Evolutionary conservation across 2,329 filamentous ascomycete genomes (phyloP), one percentile per base, ranked within the genome.

Genomic region (Cyphellophora europaea): DNA sequence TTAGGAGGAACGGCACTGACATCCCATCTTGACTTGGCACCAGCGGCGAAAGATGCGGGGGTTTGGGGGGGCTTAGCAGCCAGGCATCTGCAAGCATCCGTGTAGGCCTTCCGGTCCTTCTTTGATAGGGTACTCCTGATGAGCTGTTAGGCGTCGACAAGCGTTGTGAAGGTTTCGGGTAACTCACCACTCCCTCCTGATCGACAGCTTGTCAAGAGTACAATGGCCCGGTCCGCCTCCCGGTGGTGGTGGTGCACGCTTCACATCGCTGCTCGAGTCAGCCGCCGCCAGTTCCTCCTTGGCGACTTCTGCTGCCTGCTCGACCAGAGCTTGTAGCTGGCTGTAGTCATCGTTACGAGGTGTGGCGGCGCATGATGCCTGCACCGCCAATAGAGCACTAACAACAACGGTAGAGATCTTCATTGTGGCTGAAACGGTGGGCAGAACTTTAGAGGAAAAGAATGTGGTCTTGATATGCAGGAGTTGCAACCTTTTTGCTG

Each of bases 11-110:
- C 27, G 15, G n/a, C n/a, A n/a, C n/a, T n/a, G n/a, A n/a, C n/a
- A 45, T 72, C 69, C 35, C 60, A 70, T 12, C 34, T 66, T 42
- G 55, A 62, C 37, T 54, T 56, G 3, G 59, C 64, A 3, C 67
- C 68, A 0, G 64, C 51, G 0, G 57, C 60, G 11, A 53, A 47
- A 1, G 49, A 43, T 1, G 49, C 32, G 0, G 58, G 54, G 0
- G 57, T 58, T 13, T 47, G 49, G 3, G 63, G 43, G 1, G 64
- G 60, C 42, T 54, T 52, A 4, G 45, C 45, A 39, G 61, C 57
- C 12, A 71, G 47, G 35, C 68, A 71, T 27, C 62, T 52, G 32
- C 67, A 59, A 3, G 67, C 65, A 5, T 56, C 48, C 33, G 63
- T 65, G 47, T 70, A 71, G 5, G 41, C 19, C 11, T 40, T 42